Conservation (phyloP, 1,284 basidiomycete species). For the Ceratobasidium sp. region DNA sequence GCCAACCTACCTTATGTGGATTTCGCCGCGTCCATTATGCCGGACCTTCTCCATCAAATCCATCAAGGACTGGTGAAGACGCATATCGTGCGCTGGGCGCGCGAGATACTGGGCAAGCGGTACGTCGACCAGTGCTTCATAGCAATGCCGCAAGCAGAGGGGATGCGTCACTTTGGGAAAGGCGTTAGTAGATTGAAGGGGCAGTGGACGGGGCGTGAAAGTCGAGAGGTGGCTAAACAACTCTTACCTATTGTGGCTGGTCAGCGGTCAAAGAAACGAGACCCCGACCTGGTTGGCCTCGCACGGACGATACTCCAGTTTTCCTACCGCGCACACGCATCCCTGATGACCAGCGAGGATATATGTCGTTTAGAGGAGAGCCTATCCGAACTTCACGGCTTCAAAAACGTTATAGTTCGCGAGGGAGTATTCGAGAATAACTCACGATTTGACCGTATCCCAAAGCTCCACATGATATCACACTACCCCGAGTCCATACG, state of each 20-base stretch:
- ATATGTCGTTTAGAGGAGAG: slow-evolving; percentile 43
- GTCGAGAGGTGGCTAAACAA: slow-evolving; percentile 22
- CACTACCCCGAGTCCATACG: slow-evolving; percentile 34
- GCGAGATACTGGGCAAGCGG: not conserved
- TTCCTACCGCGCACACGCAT: slow-evolving; percentile 50
- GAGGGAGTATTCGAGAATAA: slow-evolving; percentile 6
- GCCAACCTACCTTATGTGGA: slow-evolving; percentile 11
- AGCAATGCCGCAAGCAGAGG: slow-evolving; percentile 14
- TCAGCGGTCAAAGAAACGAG: not conserved
- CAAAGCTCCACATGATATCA: slow-evolving; percentile 44
- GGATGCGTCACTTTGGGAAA: slow-evolving; percentile 28
- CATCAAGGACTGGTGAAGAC: slow-evolving; percentile 18
- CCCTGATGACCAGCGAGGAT: slow-evolving; percentile 13
- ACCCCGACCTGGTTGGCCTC: not conserved
- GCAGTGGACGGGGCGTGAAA: slow-evolving; percentile 33
- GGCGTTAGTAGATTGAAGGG: slow-evolving; percentile 17
- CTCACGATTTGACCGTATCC: slow-evolving; percentile 17
- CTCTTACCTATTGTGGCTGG: slow-evolving; percentile 17
- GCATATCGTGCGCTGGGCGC: slow-evolving; percentile 1
- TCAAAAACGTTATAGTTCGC: slow-evolving; percentile 47
- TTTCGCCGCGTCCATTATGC: slow-evolving; percentile 9
- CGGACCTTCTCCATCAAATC: slow-evolving; percentile 22
- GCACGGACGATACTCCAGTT: slow-evolving; percentile 57
- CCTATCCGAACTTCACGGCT: slow-evolving; percentile 48
- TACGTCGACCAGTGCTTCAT: slow-evolving; percentile 6